These are phyloP conservation scores for Nothomitra cinnamomea DNA, from an alignment of 2,329 filamentous ascomycete genomes.

Conservation along the genomic window DNA sequence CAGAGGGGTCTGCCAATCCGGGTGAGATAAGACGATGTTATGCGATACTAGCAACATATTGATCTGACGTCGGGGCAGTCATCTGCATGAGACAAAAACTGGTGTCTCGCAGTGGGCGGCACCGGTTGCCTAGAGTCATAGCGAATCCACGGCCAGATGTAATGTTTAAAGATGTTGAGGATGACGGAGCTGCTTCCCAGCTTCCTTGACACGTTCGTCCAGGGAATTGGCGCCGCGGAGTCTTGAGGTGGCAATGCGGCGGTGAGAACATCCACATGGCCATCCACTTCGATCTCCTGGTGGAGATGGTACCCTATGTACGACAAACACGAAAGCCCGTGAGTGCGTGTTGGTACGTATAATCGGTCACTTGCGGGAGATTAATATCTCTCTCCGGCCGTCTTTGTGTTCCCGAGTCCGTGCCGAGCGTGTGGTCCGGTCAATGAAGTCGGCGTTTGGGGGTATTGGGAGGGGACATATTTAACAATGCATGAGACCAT, in stretches of 20 bases:
- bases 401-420: too few species aligned
- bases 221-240: neutral
- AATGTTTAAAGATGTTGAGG: too few species aligned
- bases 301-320: neutral
- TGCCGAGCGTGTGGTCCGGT: too few species aligned
- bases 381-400: too few species aligned
- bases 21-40: neutral
- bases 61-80: too few species aligned
- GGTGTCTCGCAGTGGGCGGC: too few species aligned
- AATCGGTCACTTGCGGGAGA: too few species aligned
- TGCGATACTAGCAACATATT: neutral
- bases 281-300: neutral
- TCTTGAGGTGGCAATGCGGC: neutral
- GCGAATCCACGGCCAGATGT: too few species aligned
- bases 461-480: neutral
- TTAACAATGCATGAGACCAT: neutral
- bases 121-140: too few species aligned
- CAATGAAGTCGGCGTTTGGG: too few species aligned
- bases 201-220: conserved; percentile 1
- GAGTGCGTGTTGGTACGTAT: neutral
- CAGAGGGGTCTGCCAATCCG: neutral
- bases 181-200: neutral
- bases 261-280: neutral
- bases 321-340: neutral
- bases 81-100: too few species aligned